Evolutionary conservation across 2,329 filamentous ascomycete genomes (phyloP), one percentile per base, ranked within the genome.

Genomic region (Ploettnerulaceae sp.): DNA sequence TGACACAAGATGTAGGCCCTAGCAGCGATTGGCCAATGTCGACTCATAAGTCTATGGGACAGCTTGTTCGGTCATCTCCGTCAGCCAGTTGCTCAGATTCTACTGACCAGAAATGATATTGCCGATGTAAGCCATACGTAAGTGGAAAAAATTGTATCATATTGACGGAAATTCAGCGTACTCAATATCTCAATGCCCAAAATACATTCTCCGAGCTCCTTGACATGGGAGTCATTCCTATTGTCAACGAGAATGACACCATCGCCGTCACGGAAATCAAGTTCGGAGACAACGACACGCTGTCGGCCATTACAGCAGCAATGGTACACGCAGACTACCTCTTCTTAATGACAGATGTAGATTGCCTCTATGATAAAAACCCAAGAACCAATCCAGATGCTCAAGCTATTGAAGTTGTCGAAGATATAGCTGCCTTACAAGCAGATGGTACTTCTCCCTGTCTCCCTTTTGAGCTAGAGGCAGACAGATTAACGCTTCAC

Each of bases 221-320:
- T 14, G 83, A 90, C 60, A 93, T 96, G 84, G 90, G 90, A 2
- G 91, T 97, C 20, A 94, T 98, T 53, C 93, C 93, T 7, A 96
- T 98, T 60, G 93, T 98, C 54, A 98, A 98, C 62, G 93, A 98
- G 69, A 98, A 98, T 67, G 93, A 98, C 66, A 98, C 93, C 2
- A 72, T 98, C 45, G 89, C 90, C 18, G 93, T 98, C 55, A 87
- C 91, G 34, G 93, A 98, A 76, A 98, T 98, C 71, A 97, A 97
- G 73, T 98, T 98, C 64, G 93, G 93, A 57, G 93, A 98, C 73
- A 98, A 98, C 61, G 93, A 98, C 67, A 98, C 93, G 1, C 74
- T 98, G 36, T 95, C 89, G 9, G 93, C 93, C 47, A 96, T 98
- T 58, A 95, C 93, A 0, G 89, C 93, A 1, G 93, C 86, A 56